Conservation (phyloP, 768 basidiomycete species). For the Rhodotorula kratochvilovae region DNA sequence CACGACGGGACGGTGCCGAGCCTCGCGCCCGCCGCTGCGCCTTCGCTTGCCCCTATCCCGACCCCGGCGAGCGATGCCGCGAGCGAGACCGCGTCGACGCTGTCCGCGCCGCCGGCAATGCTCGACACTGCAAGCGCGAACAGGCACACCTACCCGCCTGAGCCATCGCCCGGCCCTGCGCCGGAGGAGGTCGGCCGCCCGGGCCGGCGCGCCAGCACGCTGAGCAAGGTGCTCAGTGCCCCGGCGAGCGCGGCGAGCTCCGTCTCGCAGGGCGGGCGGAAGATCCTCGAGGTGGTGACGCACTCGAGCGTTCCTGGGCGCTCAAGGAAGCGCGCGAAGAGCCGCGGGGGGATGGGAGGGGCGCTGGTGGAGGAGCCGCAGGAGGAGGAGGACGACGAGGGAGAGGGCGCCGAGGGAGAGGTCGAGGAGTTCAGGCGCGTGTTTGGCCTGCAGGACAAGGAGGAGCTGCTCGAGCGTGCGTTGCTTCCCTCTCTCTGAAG, state of each 20-base stretch:
- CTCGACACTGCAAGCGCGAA: not conserved
- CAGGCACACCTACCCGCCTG: conserved; percentile 35
- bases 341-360: conserved; percentile 1
- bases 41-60: too few relatives aligned
- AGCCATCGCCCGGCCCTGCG: conserved; percentile 4
- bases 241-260: not conserved
- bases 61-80: too few relatives aligned
- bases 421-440: conserved; percentile 59
- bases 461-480: conserved; percentile 81
- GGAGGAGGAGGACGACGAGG: conserved; percentile 45
- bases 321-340: not conserved
- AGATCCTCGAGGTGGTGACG: conserved; percentile 32
- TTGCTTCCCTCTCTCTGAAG: conserved; percentile 29
- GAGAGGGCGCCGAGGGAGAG: conserved; percentile 52
- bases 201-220: conserved; percentile 10
- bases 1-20: not conserved
- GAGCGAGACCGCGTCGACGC: not conserved
- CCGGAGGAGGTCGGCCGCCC: not conserved
- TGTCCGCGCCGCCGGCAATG: not conserved
- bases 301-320: conserved; percentile 1
- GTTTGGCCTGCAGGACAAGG: conserved; percentile 86
- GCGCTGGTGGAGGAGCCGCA: conserved; percentile 63
- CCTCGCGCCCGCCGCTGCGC: not conserved
- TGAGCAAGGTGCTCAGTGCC: conserved; percentile 23
- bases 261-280: conserved; percentile 5